Conservation (phyloP, 2,329 filamentous ascomycete species). For the Penicillium sp. region DNA sequence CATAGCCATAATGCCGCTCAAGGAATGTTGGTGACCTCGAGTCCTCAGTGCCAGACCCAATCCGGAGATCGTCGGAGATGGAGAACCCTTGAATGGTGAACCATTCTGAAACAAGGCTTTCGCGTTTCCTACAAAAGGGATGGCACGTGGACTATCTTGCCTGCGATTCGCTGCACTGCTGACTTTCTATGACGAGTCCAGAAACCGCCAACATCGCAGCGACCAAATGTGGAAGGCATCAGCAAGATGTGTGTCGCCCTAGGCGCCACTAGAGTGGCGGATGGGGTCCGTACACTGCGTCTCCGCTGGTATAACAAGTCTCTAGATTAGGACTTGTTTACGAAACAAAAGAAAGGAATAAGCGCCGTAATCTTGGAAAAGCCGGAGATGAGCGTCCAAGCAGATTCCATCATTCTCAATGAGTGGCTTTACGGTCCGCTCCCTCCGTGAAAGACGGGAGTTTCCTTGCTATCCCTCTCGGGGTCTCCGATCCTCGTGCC, state of each 20-base stretch:
- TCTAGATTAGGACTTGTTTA: constrained; percentile 2
- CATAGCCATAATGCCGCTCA: constrained; percentile 21
- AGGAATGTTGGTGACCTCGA: constrained; percentile 22
- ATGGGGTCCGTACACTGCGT: constrained; percentile 4
- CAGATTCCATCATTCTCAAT: constrained; percentile 16
- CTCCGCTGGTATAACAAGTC: constrained; percentile 8
- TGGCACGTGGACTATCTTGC: constrained; percentile 23
- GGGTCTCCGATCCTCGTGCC: constrained; percentile 16
- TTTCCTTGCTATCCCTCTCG: not conserved
- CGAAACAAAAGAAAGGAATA: not conserved
- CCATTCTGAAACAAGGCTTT: constrained; percentile 22
- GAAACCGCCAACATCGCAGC: not conserved
- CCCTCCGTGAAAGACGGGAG: constrained; percentile 8
- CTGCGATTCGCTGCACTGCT: not conserved
- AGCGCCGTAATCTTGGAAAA: not conserved
- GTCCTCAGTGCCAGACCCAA: not conserved
- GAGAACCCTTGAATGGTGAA: constrained; percentile 22
- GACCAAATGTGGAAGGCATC: constrained; percentile 13
- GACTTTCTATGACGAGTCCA: constrained; percentile 27
- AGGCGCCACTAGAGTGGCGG: constrained; percentile 13
- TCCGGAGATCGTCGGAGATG: constrained; percentile 16
- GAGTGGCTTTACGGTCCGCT: constrained; percentile 18
- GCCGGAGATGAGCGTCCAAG: not conserved
- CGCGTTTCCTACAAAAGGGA: constrained; percentile 15
- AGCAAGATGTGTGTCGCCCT: constrained; percentile 8